phyloP scores from a whole-genome alignment of 2,329 filamentous ascomycete species.

The Aureobasidium melanogenum region DNA sequence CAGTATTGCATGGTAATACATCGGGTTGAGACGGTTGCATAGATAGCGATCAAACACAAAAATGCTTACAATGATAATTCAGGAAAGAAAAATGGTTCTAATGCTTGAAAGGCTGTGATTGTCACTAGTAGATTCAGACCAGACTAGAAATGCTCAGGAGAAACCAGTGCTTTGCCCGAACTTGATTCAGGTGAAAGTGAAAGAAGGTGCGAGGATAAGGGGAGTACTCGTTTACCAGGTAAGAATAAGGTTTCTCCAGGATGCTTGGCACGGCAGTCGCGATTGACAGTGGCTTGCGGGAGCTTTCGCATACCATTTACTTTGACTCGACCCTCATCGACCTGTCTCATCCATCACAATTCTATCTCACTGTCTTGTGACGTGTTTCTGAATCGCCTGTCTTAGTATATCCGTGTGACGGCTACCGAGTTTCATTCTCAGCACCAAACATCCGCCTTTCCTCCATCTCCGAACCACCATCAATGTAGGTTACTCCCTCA shows the following conservation, averaged over 20 bases:
- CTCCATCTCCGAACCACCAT: not conserved
- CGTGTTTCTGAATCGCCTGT: not conserved
- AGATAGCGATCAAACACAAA: not conserved
- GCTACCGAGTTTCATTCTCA: not conserved
- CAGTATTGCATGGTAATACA: not conserved
- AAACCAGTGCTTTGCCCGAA: not conserved
- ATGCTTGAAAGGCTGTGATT: not conserved
- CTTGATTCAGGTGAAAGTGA: not conserved
- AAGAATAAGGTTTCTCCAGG: conserved; percentile 4
- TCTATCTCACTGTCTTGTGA: not conserved
- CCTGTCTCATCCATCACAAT: not conserved
- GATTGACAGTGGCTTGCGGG: not conserved
- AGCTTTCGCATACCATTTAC: not conserved
- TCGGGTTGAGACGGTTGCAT: not conserved
- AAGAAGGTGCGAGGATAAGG: not conserved
- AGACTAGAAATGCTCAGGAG: not conserved
- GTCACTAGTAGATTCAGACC: not conserved
- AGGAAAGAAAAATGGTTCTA: not conserved
- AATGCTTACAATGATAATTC: not conserved
- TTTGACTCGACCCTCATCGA: not conserved
- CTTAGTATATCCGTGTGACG: not conserved
- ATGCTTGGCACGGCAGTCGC: conserved; percentile 1
- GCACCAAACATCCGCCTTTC: not conserved
- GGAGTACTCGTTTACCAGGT: not conserved
- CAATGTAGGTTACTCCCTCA: not conserved